Evolutionary conservation across 179 eudicot genomes (phyloP), one percentile per base, ranked within the genome.

Genomic region (Carnegiea gigantea): DNA sequence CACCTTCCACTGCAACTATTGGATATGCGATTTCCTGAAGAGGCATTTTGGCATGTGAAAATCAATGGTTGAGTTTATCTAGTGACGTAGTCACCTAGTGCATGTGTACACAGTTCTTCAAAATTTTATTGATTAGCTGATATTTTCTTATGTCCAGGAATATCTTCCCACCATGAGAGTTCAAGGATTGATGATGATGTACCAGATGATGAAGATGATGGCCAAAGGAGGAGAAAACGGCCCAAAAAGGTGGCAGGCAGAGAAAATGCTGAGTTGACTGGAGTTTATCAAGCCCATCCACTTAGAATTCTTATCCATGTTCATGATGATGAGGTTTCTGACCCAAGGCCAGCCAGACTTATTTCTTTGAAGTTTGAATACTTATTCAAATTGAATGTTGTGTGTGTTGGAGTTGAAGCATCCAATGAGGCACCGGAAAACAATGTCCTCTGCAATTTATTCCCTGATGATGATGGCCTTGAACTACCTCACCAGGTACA

Each of bases 181-280:
- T 83, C 91, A 21, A 92, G 86, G 87, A 60, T 90, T 84, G 98
- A 94, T 70, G 99, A 94, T 87, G 95, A 95, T 84, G 89, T 87
- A 75, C 92, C 90, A 79, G 97, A 94, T 84, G 98, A 94, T 64
- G 99, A 94, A 80, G 98, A 95, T 87, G 98, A 94, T 89, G 94
- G 95, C 54, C 98, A 95, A 83, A 90, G 98, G 83, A 91, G 97
- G 88, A 89, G 98, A 85, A 93, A 95, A 82, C 90, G 98, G 6
- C 93, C 95, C 53, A 92, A 91, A 83, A 95, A 92, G 80, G 90
- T 88, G 80, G 85, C 84, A 75, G 83, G 85, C 83, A 95, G 90
- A 86, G 98, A 95, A 46, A 90, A 81, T 86, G 81, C 82, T 86
- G 98, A 95, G 77, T 89, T 87, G 46, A 76, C 91, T 77, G 92